A percentile compares a stretch with the other conserved stretches of the same genome.
Evolutionary conservation across 257 asterid genomes (phyloP).

Genomic region (Cynanchum wilfordii): DNA sequence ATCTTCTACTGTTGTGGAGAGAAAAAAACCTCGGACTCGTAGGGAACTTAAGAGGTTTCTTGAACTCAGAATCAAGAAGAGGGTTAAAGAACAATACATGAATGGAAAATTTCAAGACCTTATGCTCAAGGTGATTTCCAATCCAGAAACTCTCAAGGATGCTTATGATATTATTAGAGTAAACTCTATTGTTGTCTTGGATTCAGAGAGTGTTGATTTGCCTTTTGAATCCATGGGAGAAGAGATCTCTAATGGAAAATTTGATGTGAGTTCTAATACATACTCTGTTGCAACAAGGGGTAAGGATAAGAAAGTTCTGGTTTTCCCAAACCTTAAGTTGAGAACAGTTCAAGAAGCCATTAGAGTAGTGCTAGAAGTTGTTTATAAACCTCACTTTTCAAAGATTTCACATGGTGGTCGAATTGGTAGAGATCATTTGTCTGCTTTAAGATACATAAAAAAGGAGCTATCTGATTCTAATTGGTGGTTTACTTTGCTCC

Average conservation of each 20-base stretch:
- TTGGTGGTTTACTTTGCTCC: constrained; percentile 75
- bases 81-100: constrained; percentile 65
- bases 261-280: constrained; percentile 57
- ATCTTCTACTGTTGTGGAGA: constrained; percentile 35
- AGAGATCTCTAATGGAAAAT: constrained; percentile 57
- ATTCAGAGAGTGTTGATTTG: constrained; percentile 36
- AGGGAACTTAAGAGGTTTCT: constrained; percentile 55
- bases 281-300: constrained; percentile 60
- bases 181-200: constrained; percentile 56
- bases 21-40: constrained; percentile 41
- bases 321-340: constrained; percentile 60
- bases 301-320: constrained; percentile 50
- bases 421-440: constrained; percentile 71
- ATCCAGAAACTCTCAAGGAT: constrained; percentile 65
- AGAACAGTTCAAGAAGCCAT: constrained; percentile 85
- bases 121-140: constrained; percentile 64
- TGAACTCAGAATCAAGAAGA: constrained; percentile 68
- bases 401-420: constrained; percentile 86
- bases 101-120: constrained; percentile 70
- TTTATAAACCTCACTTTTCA: constrained; percentile 76
- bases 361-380: constrained; percentile 69
- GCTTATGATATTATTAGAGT: constrained; percentile 67
- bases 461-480: constrained; percentile 65
- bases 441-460: constrained; percentile 74
- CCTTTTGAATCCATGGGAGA: constrained; percentile 67